Base-by-base conservation (phyloP, 805 yeast species). In the Jamesozyma hellenica region DNA sequence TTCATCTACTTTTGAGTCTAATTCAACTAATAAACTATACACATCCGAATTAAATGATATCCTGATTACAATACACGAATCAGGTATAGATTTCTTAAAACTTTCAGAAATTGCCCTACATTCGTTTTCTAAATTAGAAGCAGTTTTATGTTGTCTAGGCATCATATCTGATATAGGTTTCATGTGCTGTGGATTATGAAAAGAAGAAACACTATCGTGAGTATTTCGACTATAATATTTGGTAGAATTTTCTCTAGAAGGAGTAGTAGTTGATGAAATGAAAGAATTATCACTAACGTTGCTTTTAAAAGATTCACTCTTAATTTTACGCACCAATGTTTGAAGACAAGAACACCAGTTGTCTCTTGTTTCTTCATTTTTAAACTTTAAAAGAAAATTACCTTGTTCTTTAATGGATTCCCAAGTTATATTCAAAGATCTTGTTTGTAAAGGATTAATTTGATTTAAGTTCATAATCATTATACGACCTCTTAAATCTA, bases 391-490 rank as follows among this genome's bases (percentile, higher is more conserved):
- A 14, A 86, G 75, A 50, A 92, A 87, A 15, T 84, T 77, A 12
- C 95, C 96, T 23, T 83, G 78, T 48, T 88, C 96, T 51, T 77
- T 79, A 38, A 80, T 77, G 8, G 95, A 92, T n/a, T 79, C 75
- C 92, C 92, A 83, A 13, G 83, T 73, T 10, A 82, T 72, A 28
- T 79, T 73, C 48, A 82, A 63, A 12, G 74, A 72, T 53, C 78
- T 76, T 5, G 79, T 78, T n/a, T 46, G 61, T 46, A 56, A 48
- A 34, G 61, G 60, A 36, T 54, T 63, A n/a, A 75, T 70, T 48
- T 64, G 66, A 39, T 71, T 66, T 36, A 78, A 66, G 51, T 82
- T 85, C 46, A 78, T 77, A 39, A 84, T 76, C 65, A 82, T 82
- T 14, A 86, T 85, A 41, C 95, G 68, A 10, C 95, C 95, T 60